Evolutionary conservation across 495 filamentous ascomycete genomes (phyloP).

Genomic region (Eremomyces bilateralis): DNA sequence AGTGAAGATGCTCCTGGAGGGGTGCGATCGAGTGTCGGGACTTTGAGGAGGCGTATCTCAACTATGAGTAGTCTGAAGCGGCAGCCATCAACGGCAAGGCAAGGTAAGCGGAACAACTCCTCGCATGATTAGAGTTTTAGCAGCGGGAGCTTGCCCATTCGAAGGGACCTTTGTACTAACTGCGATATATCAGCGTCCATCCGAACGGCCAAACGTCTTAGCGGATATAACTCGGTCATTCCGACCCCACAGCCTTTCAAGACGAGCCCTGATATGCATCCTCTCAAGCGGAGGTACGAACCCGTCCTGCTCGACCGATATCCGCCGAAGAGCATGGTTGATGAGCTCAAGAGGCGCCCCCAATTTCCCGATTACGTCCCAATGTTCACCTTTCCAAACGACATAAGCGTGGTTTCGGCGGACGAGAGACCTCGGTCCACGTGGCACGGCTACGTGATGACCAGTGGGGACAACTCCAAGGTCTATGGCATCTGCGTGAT

Average conservation of each 20-base stretch:
- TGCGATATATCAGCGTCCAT: conserved; percentile 44
- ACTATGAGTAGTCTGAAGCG: conserved; percentile 92
- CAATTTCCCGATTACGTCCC: conserved; percentile 92
- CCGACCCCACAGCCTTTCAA: conserved; percentile 80
- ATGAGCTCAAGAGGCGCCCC: conserved; percentile 64
- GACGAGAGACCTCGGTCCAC: conserved; percentile 84
- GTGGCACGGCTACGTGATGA: conserved; percentile 99
- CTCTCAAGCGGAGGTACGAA: conserved; percentile 80
- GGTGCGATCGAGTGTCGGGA: conserved; percentile 36
- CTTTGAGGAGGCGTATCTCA: conserved; percentile 69
- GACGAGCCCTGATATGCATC: conserved; percentile 81
- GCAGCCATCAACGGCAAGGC: conserved; percentile 55
- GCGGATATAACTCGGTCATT: conserved; percentile 97
- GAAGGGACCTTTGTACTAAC: background rate
- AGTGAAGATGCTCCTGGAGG: conserved; percentile 46
- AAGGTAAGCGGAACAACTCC: conserved; percentile 33
- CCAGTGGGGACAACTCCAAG: conserved; percentile 71
- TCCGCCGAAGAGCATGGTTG: conserved; percentile 48
- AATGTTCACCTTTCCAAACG: conserved; percentile 98
- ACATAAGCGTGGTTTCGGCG: conserved; percentile 86
- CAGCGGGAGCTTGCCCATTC: background rate
- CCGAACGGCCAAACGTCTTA: conserved; percentile 69
- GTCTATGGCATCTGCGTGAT: conserved; percentile 83
- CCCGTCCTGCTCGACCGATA: conserved; percentile 87
- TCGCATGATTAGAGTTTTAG: conserved; percentile 1